These are phyloP conservation scores for Pichia cabralensis DNA, from an alignment of 805 yeast genomes.

Conservation along the genomic window DNA sequence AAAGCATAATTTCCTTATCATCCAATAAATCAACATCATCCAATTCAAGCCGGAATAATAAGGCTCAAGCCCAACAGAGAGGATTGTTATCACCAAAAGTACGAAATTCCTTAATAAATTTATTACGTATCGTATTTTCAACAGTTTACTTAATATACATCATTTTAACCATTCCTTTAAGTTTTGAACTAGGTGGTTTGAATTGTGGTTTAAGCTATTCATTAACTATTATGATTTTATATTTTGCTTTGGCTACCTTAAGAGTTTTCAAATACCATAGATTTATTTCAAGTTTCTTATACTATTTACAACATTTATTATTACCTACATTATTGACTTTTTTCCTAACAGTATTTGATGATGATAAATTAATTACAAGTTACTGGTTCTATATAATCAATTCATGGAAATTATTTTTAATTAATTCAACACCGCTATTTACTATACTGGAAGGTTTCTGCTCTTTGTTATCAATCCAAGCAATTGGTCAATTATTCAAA, in stretches of 20 bases:
- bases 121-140: slow-evolving; percentile 34
- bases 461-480: slow-evolving; percentile 83
- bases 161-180: slow-evolving; percentile 77
- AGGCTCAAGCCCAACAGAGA: too few species aligned
- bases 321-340: slow-evolving; percentile 75
- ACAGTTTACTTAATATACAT: slow-evolving; percentile 57
- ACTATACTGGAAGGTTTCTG: slow-evolving; percentile 91
- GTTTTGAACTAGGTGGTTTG: slow-evolving; percentile 90
- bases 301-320: slow-evolving; percentile 72
- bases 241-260: slow-evolving; percentile 64
- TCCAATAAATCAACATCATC: background rate
- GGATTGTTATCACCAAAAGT: too few species aligned
- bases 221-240: slow-evolving; percentile 58
- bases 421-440: slow-evolving; percentile 81
- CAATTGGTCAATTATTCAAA: slow-evolving; percentile 72
- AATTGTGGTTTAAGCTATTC: slow-evolving; percentile 84
- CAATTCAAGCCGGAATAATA: too few species aligned
- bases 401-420: slow-evolving; percentile 64
- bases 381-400: slow-evolving; percentile 35
- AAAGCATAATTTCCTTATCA: too few species aligned
- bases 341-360: slow-evolving; percentile 45
- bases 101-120: slow-evolving; percentile 10
- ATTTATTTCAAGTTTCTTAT: slow-evolving; percentile 39
- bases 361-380: slow-evolving; percentile 14
- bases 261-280: slow-evolving; percentile 43